phyloP scores from a whole-genome alignment of 768 basidiomycete genomes.

The Suillus occidentalis region DNA sequence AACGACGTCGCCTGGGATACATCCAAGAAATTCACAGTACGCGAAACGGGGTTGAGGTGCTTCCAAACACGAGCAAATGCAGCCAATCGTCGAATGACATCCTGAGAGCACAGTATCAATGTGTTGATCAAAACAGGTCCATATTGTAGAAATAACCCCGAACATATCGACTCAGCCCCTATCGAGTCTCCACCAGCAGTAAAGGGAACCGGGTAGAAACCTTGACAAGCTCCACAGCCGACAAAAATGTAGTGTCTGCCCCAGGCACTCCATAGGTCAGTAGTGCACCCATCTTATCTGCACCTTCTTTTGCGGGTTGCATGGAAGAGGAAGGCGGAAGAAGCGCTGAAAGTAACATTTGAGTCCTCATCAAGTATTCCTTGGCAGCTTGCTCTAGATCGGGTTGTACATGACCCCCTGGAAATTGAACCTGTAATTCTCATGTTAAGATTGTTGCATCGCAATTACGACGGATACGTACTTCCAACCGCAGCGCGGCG shows the following conservation, averaged over 20 bases:
- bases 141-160: slow-evolving; percentile 1
- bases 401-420: slow-evolving; percentile 6
- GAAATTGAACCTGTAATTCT: slow-evolving; percentile 16
- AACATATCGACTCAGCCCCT: slow-evolving; percentile 16
- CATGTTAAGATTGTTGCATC: background rate
- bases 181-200: slow-evolving; percentile 53
- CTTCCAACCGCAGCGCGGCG: slow-evolving; percentile 24
- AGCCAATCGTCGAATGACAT: slow-evolving; percentile 2
- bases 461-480: slow-evolving; percentile 16
- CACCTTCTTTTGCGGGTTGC: slow-evolving; percentile 23
- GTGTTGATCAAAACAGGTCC: background rate
- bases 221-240: slow-evolving; percentile 65
- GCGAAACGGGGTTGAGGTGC: background rate
- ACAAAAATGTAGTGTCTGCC: slow-evolving; percentile 53
- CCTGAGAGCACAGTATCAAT: slow-evolving; percentile 2
- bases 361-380: slow-evolving; percentile 55
- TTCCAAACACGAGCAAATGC: slow-evolving; percentile 1
- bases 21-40: slow-evolving; percentile 4
- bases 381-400: slow-evolving; percentile 32
- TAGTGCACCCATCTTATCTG: slow-evolving; percentile 43
- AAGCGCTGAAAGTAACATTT: slow-evolving; percentile 60
- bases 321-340: slow-evolving; percentile 40
- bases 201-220: slow-evolving; percentile 75
- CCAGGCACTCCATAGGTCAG: slow-evolving; percentile 54
- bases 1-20: background rate